Conservation (phyloP, 129 eudicot genomes). For the Pulicaria dysenterica region DNA sequence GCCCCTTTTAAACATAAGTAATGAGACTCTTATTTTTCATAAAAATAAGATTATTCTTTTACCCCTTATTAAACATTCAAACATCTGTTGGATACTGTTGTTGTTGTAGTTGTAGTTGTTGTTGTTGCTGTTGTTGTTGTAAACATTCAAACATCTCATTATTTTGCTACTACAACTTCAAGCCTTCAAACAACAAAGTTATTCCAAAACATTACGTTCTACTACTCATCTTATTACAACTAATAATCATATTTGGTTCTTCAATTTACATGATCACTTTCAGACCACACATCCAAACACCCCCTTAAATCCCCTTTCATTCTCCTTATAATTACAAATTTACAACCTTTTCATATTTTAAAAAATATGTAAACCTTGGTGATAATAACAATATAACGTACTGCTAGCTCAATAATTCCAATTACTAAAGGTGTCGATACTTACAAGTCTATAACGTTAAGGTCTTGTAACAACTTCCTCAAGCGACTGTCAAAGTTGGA, state of each 20-base stretch:
- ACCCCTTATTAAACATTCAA: too few species aligned
- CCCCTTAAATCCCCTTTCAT: not conserved
- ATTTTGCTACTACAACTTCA: too few species aligned
- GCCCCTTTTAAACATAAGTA: too few species aligned
- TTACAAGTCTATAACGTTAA: slow-evolving; percentile 74
- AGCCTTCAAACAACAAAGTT: too few species aligned
- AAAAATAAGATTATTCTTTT: too few species aligned
- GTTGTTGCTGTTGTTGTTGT: too few species aligned
- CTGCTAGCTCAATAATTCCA: not conserved
- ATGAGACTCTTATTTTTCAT: too few species aligned
- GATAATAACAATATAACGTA: not conserved
- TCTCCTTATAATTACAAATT: not conserved
- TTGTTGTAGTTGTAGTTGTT: too few species aligned
- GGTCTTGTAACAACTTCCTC: slow-evolving; percentile 91
- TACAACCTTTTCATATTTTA: not conserved
- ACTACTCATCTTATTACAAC: not conserved
- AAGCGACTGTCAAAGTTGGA: slow-evolving; percentile 95
- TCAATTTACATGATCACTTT: not conserved
- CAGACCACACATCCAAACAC: not conserved
- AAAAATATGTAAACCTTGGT: not conserved
- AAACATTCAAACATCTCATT: too few species aligned
- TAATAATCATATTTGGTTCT: not conserved
- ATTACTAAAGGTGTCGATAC: slow-evolving; percentile 27
- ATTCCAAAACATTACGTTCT: not conserved
- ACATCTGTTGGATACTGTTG: too few species aligned